These are phyloP conservation scores for Aspergillus cavernicola DNA, from an alignment of 495 filamentous ascomycete species.

Conservation along the genomic window DNA sequence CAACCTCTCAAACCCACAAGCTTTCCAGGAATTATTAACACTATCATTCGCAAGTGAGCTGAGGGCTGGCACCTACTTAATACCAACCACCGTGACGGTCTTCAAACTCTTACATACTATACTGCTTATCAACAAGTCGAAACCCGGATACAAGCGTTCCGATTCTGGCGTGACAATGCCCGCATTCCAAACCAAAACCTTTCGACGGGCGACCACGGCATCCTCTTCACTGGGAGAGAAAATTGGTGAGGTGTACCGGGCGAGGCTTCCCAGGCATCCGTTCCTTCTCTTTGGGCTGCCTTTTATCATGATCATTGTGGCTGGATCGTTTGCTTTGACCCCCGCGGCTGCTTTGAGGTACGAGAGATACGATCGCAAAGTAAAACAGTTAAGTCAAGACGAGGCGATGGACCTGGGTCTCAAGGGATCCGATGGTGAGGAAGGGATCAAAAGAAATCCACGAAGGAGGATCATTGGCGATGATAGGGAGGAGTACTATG, in stretches of 20 bases:
- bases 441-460: constrained; percentile 45
- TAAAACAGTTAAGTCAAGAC: constrained; percentile 73
- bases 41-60: too few relatives aligned
- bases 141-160: too few relatives aligned
- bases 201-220: constrained; percentile 45
- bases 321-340: constrained; percentile 88
- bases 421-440: constrained; percentile 41
- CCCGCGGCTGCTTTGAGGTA: constrained; percentile 91
- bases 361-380: constrained; percentile 84
- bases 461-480: constrained; percentile 48
- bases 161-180: constrained; percentile 52
- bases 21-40: too few relatives aligned
- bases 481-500: constrained; percentile 90
- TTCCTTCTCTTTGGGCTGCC: constrained; percentile 96
- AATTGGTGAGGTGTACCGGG: constrained; percentile 74
- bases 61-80: too few relatives aligned
- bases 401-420: constrained; percentile 74
- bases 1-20: too few relatives aligned
- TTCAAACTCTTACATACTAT: too few relatives aligned
- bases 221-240: constrained; percentile 54
- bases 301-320: constrained; percentile 89
- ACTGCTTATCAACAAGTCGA: too few relatives aligned
- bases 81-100: too few relatives aligned
- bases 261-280: constrained; percentile 64
- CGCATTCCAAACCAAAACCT: constrained; percentile 70